Percentiles rank a stretch among this genome's conserved stretches.
These are phyloP conservation scores for Stagonosporopsis tanaceti DNA, from an alignment of 2,329 filamentous ascomycete species.

Conservation along the genomic window DNA sequence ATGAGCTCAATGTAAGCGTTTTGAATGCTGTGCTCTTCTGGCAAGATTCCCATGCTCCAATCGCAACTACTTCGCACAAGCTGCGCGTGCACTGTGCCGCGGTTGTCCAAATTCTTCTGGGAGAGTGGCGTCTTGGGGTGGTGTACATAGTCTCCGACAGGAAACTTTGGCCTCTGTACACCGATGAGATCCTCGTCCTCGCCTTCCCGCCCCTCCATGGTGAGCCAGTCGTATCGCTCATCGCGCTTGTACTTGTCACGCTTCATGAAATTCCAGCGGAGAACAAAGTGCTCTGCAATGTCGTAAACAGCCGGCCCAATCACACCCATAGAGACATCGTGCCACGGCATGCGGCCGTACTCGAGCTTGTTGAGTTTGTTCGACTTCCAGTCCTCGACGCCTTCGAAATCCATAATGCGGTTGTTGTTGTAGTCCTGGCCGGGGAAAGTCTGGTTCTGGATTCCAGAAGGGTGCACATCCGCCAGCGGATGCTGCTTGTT, in stretches of 20 bases:
- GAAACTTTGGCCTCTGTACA: slow-evolving; percentile 87
- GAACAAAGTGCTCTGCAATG: slow-evolving; percentile 92
- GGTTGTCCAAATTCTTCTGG: slow-evolving; percentile 64
- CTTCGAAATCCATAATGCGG: slow-evolving; percentile 92
- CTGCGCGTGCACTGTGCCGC: slow-evolving; percentile 82
- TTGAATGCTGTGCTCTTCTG: slow-evolving; percentile 81
- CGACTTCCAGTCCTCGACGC: slow-evolving; percentile 88
- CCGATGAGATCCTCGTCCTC: slow-evolving; percentile 85
- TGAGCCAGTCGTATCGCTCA: slow-evolving; percentile 82
- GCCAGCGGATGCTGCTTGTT: slow-evolving; percentile 82
- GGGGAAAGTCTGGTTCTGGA: slow-evolving; percentile 86
- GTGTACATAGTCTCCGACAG: slow-evolving; percentile 84
- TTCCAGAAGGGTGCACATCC: slow-evolving; percentile 85
- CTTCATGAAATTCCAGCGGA: slow-evolving; percentile 97
- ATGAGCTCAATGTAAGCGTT: slow-evolving; percentile 89
- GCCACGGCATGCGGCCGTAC: slow-evolving; percentile 97
- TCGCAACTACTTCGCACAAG: slow-evolving; percentile 89
- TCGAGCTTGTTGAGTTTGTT: slow-evolving; percentile 93
- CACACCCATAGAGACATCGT: slow-evolving; percentile 93
- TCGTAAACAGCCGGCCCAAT: slow-evolving; percentile 90
- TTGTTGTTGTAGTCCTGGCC: slow-evolving; percentile 99
- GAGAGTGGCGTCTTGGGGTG: slow-evolving; percentile 78
- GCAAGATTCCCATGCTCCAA: slow-evolving; percentile 90
- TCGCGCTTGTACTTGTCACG: slow-evolving; percentile 97
- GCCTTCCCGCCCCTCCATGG: slow-evolving; percentile 76